Conservation (phyloP, 208 protist genomes). For the Angomonas deanei region DNA sequence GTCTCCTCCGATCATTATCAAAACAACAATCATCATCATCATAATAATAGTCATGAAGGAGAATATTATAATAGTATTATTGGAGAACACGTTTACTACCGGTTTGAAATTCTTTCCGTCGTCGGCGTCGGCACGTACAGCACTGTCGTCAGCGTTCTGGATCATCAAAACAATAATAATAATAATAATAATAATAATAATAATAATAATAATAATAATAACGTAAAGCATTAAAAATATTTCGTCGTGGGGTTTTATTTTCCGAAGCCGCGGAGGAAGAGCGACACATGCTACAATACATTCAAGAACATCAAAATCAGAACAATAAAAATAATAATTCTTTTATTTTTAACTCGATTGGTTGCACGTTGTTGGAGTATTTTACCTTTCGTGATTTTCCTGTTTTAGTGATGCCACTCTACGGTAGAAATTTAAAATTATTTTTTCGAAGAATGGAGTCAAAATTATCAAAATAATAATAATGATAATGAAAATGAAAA, state of each 20-base stretch:
- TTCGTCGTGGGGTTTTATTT: neutral
- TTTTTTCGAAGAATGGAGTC: neutral
- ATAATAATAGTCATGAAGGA: constrained; percentile 35
- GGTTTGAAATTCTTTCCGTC: constrained; percentile 70
- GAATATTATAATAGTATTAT: constrained; percentile 83
- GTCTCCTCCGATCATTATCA: too few relatives aligned
- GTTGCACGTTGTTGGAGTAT: neutral
- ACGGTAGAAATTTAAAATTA: neutral
- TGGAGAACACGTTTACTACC: constrained; percentile 91
- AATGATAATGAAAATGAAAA: too few relatives aligned
- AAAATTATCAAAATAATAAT: too few relatives aligned
- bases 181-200: neutral
- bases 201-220: neutral
- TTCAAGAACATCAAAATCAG: too few relatives aligned
- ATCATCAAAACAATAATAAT: constrained; percentile 38
- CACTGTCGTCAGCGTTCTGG: constrained; percentile 65
- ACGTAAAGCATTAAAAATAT: neutral
- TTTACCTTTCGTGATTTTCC: neutral
- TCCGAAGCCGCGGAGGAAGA: neutral
- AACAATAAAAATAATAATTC: too few relatives aligned
- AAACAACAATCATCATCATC: too few relatives aligned
- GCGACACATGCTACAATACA: neutral
- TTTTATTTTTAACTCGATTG: too few relatives aligned
- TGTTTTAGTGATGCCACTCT: neutral
- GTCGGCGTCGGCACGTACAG: constrained; percentile 83